Evolutionary conservation across 768 basidiomycete genomes (phyloP).

Genomic region (Coprinopsis sp.): DNA sequence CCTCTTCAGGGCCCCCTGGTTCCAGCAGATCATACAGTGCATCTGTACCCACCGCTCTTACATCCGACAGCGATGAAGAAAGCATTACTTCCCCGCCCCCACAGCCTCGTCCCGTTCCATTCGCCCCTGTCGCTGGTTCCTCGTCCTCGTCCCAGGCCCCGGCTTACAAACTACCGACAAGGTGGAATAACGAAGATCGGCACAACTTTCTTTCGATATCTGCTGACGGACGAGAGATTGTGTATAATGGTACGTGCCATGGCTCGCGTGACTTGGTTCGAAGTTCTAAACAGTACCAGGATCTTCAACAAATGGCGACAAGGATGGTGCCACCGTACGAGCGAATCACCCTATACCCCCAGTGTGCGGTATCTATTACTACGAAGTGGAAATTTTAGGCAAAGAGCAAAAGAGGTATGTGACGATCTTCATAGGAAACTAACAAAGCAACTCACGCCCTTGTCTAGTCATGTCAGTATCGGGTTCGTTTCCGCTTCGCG

Average conservation of each 20-base stretch:
- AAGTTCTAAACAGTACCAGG: constrained; percentile 28
- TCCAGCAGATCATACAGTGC: constrained; percentile 16
- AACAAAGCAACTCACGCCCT: constrained; percentile 11
- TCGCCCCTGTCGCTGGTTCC: constrained; percentile 6
- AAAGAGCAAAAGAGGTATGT: constrained; percentile 77
- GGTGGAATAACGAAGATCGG: constrained; percentile 73
- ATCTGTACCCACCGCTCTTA: constrained; percentile 32
- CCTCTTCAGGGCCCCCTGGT: constrained; percentile 15
- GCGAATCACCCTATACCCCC: constrained; percentile 75
- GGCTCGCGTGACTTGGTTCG: constrained; percentile 5
- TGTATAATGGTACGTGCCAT: constrained; percentile 52
- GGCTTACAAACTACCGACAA: constrained; percentile 58
- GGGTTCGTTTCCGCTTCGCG: constrained; percentile 46
- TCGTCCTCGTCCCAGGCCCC: constrained; percentile 33
- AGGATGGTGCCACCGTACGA: constrained; percentile 81
- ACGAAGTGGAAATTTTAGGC: constrained; percentile 80
- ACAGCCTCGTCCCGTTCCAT: constrained; percentile 18
- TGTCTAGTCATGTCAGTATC: constrained; percentile 67
- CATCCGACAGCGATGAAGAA: constrained; percentile 66
- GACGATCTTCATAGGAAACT: constrained; percentile 3
- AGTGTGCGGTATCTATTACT: constrained; percentile 91
- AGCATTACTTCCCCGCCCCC: constrained; percentile 43
- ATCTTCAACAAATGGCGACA: constrained; percentile 55
- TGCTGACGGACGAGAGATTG: constrained; percentile 67
- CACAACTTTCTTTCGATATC: constrained; percentile 56